A percentile compares a stretch with the other conserved stretches of the same genome.
phyloP scores from a whole-genome alignment of 768 basidiomycete species.

The Trichaptum fuscoviolaceum region DNA sequence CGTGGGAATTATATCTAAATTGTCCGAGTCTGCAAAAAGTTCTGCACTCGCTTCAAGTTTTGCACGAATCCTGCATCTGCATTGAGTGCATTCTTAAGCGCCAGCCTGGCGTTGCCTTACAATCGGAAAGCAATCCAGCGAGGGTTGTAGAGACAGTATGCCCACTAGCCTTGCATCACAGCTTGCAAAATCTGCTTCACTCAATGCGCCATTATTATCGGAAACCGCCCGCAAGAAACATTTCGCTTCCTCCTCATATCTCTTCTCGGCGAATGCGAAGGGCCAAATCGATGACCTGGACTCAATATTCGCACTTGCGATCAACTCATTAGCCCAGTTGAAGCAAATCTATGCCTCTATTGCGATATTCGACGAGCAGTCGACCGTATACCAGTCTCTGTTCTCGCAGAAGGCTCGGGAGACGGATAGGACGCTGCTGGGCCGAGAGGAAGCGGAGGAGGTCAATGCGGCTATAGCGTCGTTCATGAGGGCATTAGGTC shows the following conservation, averaged over 20 bases:
- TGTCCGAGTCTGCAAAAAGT: too few relatives aligned
- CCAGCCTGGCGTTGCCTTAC: too few relatives aligned
- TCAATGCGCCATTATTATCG: slow-evolving; percentile 70
- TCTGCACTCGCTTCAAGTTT: too few relatives aligned
- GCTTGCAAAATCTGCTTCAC: slow-evolving; percentile 70
- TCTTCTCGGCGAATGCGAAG: slow-evolving; percentile 80
- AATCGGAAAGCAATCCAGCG: too few relatives aligned
- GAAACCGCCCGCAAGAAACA: slow-evolving; percentile 56
- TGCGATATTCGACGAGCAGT: slow-evolving; percentile 52
- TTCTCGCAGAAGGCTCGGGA: slow-evolving; percentile 77
- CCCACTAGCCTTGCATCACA: slow-evolving; percentile 75
- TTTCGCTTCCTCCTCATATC: slow-evolving; percentile 64
- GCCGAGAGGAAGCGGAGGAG: slow-evolving; percentile 52
- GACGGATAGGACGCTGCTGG: slow-evolving; percentile 74
- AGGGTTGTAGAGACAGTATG: slow-evolving; percentile 28
- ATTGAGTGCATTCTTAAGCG: too few relatives aligned
- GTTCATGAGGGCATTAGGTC: slow-evolving; percentile 69
- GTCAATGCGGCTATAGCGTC: slow-evolving; percentile 57
- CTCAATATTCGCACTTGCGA: slow-evolving; percentile 73
- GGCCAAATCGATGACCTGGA: slow-evolving; percentile 78
- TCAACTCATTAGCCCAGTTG: slow-evolving; percentile 75
- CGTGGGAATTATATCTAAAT: too few relatives aligned
- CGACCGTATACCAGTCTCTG: slow-evolving; percentile 24
- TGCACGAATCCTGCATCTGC: too few relatives aligned
- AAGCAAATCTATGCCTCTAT: slow-evolving; percentile 54